Base-by-base conservation (phyloP, 768 basidiomycete species). In the Mycena kentingensis region DNA sequence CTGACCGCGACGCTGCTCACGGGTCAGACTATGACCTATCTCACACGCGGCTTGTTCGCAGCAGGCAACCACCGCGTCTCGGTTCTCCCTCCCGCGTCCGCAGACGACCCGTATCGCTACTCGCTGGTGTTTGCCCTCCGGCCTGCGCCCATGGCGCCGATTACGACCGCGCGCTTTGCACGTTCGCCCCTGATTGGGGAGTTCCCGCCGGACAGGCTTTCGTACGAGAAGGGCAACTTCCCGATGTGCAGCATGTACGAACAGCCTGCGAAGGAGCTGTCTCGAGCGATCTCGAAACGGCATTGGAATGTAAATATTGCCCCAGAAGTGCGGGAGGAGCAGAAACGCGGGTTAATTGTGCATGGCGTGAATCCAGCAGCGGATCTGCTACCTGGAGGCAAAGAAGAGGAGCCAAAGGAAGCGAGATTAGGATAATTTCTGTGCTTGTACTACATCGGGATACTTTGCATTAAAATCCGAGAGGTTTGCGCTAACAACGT, bases 221-320 rank as follows among this genome's bases (percentile, higher is more conserved):
- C 46, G 13, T 24, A 21, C 15, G 37, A 26, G 12, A 13, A 15
- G 32, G 50, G 18, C 36, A 55, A 51, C 46, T 60, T 24, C 34
- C 58, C 58, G 11, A 0, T 29, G 8, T 55, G 58, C 36, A 49
- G 54, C 18, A 60, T 60, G 58, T 27, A 50, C 26, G 36, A 4
- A n/a, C 46, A 60, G 43, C 19, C 47, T 2, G 58, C 43, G 19
- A n/a, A 36, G 6, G 47, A 49, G 46, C 54, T 60, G n/a, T 52
- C 52, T 21, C 4, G 13, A 13, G 18, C 18, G 10, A 60, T 60
- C 27, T 11, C 54, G 10, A 11, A 41, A 37, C 15, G 18, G 31
- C 50, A 52, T 18, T 60, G 58, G 58, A 60, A 60, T 18, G 54
- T 60, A 7, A 60, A 60, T 28, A 39, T 60, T 8, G 54, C 53